Evolutionary conservation across 2,329 filamentous ascomycete genomes (phyloP).

Genomic region (Rutstroemia sp.): DNA sequence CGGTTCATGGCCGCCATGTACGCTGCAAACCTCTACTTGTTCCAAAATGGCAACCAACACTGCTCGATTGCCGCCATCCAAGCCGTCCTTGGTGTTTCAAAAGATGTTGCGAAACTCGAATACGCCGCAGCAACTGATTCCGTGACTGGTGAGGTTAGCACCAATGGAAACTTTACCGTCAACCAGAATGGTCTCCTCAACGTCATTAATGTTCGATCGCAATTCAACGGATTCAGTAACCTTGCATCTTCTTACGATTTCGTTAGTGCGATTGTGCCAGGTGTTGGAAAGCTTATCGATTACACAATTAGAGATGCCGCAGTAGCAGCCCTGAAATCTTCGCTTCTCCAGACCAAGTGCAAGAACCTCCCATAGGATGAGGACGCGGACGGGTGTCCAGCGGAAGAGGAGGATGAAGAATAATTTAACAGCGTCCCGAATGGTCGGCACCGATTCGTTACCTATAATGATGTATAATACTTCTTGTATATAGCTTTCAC

Average conservation of each 20-base stretch:
- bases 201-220: conserved; percentile 21
- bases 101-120: conserved; percentile 19
- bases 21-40: conserved; percentile 25
- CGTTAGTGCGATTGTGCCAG: conserved; percentile 22
- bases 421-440: no score
- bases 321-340: not conserved
- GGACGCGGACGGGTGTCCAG: no score
- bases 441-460: no score
- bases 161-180: conserved; percentile 23
- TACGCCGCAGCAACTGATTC: conserved; percentile 22
- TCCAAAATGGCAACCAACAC: conserved; percentile 4
- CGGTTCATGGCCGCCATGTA: conserved; percentile 26
- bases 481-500: no score
- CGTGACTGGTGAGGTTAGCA: conserved; percentile 23
- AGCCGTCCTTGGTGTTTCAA: conserved; percentile 17
- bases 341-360: not conserved
- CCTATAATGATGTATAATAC: no score
- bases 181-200: conserved; percentile 21
- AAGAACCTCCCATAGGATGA: no score
- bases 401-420: no score
- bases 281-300: conserved; percentile 26
- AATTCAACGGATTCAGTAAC: conserved; percentile 24
- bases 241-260: conserved; percentile 22
- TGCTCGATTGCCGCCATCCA: not conserved
- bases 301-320: conserved; percentile 24